Percentiles rank a stretch among this genome's conserved stretches.
Evolutionary conservation across 2,329 filamentous ascomycete genomes (phyloP).

Genomic region (Xylariaceae sp.): DNA sequence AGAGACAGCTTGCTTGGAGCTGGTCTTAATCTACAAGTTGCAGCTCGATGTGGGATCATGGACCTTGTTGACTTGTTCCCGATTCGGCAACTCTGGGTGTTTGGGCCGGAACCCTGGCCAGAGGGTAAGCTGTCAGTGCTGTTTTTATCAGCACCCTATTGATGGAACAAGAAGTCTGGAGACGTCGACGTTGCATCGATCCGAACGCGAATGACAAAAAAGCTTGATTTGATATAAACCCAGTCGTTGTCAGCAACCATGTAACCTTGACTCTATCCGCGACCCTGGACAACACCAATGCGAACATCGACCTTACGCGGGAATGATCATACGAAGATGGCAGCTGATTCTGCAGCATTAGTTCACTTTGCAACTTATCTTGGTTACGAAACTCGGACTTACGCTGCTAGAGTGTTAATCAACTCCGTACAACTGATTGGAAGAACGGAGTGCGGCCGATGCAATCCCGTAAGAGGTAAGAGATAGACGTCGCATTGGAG

Average conservation of each 20-base stretch:
- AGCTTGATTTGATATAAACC: not conserved
- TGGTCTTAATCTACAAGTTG: not conserved
- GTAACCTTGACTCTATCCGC: not conserved
- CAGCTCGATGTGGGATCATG: not conserved
- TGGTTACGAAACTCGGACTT: not conserved
- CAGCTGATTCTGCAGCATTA: not conserved
- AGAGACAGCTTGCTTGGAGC: not conserved
- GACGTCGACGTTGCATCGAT: not conserved
- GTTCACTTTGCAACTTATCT: not conserved
- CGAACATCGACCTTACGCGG: not conserved
- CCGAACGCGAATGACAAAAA: not conserved
- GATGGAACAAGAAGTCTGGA: not conserved
- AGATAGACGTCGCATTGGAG: not conserved
- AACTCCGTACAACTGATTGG: not conserved
- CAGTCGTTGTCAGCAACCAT: not conserved
- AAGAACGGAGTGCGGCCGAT: no score
- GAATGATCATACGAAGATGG: not conserved
- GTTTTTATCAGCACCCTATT: not conserved
- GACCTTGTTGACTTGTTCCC: not conserved
- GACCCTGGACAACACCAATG: not conserved
- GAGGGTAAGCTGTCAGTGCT: not conserved
- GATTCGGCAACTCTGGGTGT: not conserved
- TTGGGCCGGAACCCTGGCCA: not conserved
- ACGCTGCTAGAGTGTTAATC: not conserved
- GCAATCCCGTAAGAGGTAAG: not conserved